A percentile compares a stretch with the other conserved stretches of the same genome.
phyloP scores from a whole-genome alignment of 768 basidiomycete genomes.

The Gautieria morchelliformis region DNA sequence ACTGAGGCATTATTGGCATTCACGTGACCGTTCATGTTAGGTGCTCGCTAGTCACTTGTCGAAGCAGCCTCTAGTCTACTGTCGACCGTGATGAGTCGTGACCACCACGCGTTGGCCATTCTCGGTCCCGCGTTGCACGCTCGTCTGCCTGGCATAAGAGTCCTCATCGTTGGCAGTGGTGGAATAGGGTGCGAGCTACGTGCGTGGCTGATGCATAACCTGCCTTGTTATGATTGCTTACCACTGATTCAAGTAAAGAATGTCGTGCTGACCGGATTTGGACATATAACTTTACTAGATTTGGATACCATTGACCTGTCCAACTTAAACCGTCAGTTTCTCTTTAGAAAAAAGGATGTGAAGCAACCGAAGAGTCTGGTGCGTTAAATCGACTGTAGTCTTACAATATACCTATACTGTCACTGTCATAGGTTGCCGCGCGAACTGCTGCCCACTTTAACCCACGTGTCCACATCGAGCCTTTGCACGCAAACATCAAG shows the following conservation, averaged over 20 bases:
- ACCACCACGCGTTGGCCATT: constrained; percentile 62
- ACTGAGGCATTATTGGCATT: too few relatives aligned
- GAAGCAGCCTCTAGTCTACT: too few relatives aligned
- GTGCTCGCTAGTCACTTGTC: too few relatives aligned
- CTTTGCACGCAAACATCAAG: constrained; percentile 94
- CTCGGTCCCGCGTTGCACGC: constrained; percentile 64
- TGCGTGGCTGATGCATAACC: constrained; percentile 28
- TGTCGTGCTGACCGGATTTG: constrained; percentile 86
- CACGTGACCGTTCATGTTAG: too few relatives aligned
- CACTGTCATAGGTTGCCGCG: constrained; percentile 56
- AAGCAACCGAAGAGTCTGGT: constrained; percentile 94
- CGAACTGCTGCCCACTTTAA: constrained; percentile 79
- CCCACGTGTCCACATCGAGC: constrained; percentile 76
- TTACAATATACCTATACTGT: not conserved
- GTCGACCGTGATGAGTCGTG: constrained; percentile 20
- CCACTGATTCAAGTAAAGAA: constrained; percentile 68
- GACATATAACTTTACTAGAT: constrained; percentile 86
- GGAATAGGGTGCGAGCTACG: constrained; percentile 96
- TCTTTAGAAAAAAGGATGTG: constrained; percentile 95
- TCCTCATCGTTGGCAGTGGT: constrained; percentile 89
- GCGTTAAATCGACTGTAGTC: constrained; percentile 12
- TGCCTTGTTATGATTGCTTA: not conserved
- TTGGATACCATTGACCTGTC: constrained; percentile 98
- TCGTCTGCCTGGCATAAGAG: constrained; percentile 51
- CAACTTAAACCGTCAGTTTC: constrained; percentile 93